Evolutionary conservation across 2,329 filamentous ascomycete genomes (phyloP), one percentile per base, ranked within the genome.

Genomic region (Verticillium nonalfalfae): DNA sequence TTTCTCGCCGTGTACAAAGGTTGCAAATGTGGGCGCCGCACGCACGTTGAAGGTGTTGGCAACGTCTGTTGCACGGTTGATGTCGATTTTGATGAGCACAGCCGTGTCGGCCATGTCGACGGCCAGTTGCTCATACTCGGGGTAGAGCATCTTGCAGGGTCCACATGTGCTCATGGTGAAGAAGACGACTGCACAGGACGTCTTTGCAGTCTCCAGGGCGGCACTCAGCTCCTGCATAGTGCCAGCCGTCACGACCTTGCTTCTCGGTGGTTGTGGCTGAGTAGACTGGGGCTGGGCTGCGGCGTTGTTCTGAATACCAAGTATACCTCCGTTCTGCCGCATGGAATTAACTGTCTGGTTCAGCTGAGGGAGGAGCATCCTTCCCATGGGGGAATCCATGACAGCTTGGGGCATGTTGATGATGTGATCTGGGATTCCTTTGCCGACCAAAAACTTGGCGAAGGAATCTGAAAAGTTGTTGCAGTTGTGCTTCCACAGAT

Each of bases 391-490:
- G 0, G 92, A 95, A 62, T 90, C 86, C 13, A 98, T 81, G 9
- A 98, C 93, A 1, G 88, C 90, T 69, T 93, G 84, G 0, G 94
- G 94, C 71, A 98, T 87, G 66, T 89, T 91, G 35, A 86, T 84
- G 66, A 99, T 98, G 68, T 96, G 88, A 1, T 88, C 84, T 0
- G 95, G 95, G 63, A 98, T 98, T 2, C 91, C 90, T 67, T 88
- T 90, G 26, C 95, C 94, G 1, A 97, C 79, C 0, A 98, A 80
- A 65, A 98, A 98, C 74, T 91, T 95, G 65, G 91, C 81, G 66
- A 98, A 88, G 64, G 97, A 93, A 70, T 98, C 94, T 3, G 90
- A 91, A 75, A 98, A 99, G 74, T 97, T 97, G 78, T 98, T 99
- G 79, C 94, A 98, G 72, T 99, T 99, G 75, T 97, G 93, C 68